phyloP scores from a whole-genome alignment of 495 filamentous ascomycete genomes.

The Aspergillus homomorphus region DNA sequence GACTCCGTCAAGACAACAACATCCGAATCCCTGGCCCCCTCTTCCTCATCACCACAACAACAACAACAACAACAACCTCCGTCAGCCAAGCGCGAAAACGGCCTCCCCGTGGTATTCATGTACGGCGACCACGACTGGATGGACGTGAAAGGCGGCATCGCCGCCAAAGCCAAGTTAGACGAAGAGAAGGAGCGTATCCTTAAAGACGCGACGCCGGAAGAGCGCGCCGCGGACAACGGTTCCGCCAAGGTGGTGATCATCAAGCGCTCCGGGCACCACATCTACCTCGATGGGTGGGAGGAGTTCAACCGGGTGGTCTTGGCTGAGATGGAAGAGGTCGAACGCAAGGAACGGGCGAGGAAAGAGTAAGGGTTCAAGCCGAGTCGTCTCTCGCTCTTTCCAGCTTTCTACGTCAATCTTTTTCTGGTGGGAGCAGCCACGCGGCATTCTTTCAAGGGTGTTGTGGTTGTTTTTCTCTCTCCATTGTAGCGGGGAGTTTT shows the following conservation, averaged over 20 bases:
- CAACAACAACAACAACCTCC: too few species aligned
- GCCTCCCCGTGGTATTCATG: conserved; percentile 84
- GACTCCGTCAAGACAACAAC: conserved; percentile 12
- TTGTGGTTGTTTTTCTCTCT: not conserved
- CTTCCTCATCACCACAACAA: conserved; percentile 13
- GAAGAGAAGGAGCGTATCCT: conserved; percentile 60
- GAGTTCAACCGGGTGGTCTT: conserved; percentile 80
- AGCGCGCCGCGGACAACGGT: conserved; percentile 69
- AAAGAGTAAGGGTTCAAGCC: conserved; percentile 11
- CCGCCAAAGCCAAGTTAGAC: conserved; percentile 74
- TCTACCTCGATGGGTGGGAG: conserved; percentile 87
- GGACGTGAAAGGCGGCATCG: conserved; percentile 84
- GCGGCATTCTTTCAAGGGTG: too few species aligned
- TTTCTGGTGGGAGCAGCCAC: not conserved
- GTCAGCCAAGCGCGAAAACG: conserved; percentile 56
- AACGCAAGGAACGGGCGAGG: conserved; percentile 34
- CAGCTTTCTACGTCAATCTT: not conserved
- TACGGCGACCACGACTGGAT: conserved; percentile 99
- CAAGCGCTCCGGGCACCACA: conserved; percentile 80
- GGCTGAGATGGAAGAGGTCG: conserved; percentile 65
- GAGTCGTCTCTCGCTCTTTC: not conserved
- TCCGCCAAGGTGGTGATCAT: conserved; percentile 83
- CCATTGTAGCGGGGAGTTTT: not conserved
- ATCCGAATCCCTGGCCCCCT: conserved; percentile 9
- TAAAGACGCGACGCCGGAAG: conserved; percentile 58